Evolutionary conservation across 768 basidiomycete species (phyloP), one percentile per base, ranked within the genome.

Genomic region (Lactarius tabidus): DNA sequence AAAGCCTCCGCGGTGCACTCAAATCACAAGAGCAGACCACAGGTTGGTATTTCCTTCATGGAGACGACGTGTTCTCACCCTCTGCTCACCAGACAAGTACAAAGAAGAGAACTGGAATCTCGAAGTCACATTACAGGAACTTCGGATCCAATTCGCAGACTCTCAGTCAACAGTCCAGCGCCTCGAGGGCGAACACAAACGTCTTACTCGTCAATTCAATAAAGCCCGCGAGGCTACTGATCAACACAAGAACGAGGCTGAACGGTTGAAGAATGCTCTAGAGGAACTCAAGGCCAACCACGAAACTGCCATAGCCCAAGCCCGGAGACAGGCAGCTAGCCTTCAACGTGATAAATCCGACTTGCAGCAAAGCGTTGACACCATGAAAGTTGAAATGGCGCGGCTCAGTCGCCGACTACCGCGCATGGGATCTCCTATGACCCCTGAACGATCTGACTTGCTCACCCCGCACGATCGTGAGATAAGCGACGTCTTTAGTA

Each of bases 61-160:
- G 58, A 26, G n/a, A 31, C 12, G 53, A 14, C 57, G 3, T 38
- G 29, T 54, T 31, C 61, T 54, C 51, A 58, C 38, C 3, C 36
- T 23, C 2, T 36, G 51, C 17, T 39, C 39, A 17, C 52, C 29
- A 89, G 96, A 98, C 75, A 93, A 94, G 68, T 96, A 87, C 85
- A 94, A 94, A 77, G 96, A 98, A 77, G 94, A 95, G 77, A 98
- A 97, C 75, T 98, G 97, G 97, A 96, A 98, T 73, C 86, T 98
- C 63, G 96, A 98, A 79, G 94, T 98, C 57, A 84, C 85, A 18
- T 79, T 94, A 33, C 96, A 98, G 74, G 95, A 97, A 65, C 81
- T 95, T 28, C 88, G 88, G 43, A 78, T 84, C 1, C 86, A 91
- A 69, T 80, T 90, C 54, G 73, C 81, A 35, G 87, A 90, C 57